Percentiles rank a stretch among this genome's conserved stretches.
Conservation (phyloP, 2,329 filamentous ascomycete species). For the Phoma sp. region DNA sequence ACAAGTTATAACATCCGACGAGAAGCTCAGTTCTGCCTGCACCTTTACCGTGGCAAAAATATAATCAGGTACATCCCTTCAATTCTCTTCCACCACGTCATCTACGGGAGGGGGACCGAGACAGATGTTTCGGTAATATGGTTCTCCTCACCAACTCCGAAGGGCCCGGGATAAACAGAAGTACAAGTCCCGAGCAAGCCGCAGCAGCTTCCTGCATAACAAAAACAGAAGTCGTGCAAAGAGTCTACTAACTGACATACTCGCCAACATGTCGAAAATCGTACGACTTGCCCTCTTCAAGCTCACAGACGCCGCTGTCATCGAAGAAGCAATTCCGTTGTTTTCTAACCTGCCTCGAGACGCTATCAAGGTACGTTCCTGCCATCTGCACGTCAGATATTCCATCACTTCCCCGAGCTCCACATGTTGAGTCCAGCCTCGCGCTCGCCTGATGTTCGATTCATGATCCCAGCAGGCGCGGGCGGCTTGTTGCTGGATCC, state of each 20-base stretch:
- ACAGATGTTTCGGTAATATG: conserved; percentile 3
- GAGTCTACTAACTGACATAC: conserved; percentile 8
- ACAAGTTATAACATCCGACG: too few relatives aligned
- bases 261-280: conserved; percentile 40
- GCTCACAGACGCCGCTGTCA: conserved; percentile 36
- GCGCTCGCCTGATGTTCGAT: conserved; percentile 1
- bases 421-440: conserved; percentile 12
- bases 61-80: not conserved
- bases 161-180: conserved; percentile 3
- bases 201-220: not conserved
- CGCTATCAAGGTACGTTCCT: conserved; percentile 44
- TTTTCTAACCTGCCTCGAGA: conserved; percentile 45
- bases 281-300: conserved; percentile 50
- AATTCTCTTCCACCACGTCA: not conserved
- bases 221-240: conserved; percentile 2
- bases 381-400: conserved; percentile 23
- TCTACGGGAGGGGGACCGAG: conserved; percentile 10
- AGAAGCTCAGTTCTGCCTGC: not conserved
- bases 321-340: conserved; percentile 41
- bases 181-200: not conserved
- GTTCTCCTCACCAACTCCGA: conserved; percentile 21
- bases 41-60: not conserved
- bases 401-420: conserved; percentile 25
- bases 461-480: conserved; percentile 9
- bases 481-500: conserved; percentile 4